Evolutionary conservation across 192 early-diverging fungal species (phyloP), one percentile per base, ranked within the genome.

Genomic region (Coemansia sp.): DNA sequence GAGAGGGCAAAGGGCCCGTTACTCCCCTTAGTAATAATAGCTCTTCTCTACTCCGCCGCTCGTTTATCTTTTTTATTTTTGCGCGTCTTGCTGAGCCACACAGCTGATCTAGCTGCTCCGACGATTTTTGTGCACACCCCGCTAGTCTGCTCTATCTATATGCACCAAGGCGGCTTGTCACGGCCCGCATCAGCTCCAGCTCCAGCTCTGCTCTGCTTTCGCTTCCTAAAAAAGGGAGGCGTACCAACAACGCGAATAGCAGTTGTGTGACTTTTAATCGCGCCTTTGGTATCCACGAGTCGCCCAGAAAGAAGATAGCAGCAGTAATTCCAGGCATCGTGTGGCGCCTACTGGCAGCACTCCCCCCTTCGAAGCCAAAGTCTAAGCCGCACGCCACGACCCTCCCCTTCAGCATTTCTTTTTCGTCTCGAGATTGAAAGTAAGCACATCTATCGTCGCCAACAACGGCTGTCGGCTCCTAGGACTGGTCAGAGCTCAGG

Each of bases 301-400:
- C 51, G 51, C 51, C 51, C 51, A 55, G 51, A 55, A 55, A 53
- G 51, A 26, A 6, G 51, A 55, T 55, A 55, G 24, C 11, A 51
- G 51, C 51, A 55, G 51, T 55, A 55, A 28, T 31, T 31, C 14
- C 51, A 26, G 26, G 26, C 51, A 55, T 55, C 31, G 51, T 51
- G 48, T 55, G 51, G 51, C 51, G 51, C 28, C 26, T 55, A 28
- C 51, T 55, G 51, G 51, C 26, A 13, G 51, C 16, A 28, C 26
- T 55, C 23, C 26, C 28, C 21, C 26, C 50, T 26, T 28, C 26
- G 26, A 33, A 21, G 26, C 28, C 51, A 55, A 55, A 33, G 51
- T 28, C 51, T 55, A 55, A 55, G 51, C 26, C 26, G 51, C 51
- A 14, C 28, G 13, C 24, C 48, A 51, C 48, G 48, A 26, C 28